Evolutionary conservation across 2,329 filamentous ascomycete species (phyloP).

Genomic region (Lachnellula subtilissima): DNA sequence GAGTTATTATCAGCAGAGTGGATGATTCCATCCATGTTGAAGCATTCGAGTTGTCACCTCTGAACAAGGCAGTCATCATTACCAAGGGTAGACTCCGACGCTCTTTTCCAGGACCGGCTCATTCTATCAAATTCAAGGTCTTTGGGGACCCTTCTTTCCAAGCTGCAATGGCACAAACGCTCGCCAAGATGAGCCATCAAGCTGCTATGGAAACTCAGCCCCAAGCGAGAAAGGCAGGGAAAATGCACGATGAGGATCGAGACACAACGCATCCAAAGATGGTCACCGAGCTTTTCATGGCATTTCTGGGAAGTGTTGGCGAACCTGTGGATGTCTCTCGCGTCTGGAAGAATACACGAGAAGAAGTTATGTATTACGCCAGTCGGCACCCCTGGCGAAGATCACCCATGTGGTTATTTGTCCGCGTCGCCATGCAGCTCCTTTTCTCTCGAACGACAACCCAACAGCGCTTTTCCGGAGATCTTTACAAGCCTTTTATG

Average conservation of each 20-base stretch:
- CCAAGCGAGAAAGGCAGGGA: background rate
- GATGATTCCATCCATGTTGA: conserved; percentile 29
- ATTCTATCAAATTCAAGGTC: conserved; percentile 27
- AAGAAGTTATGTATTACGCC: conserved; percentile 46
- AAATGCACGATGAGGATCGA: conserved; percentile 35
- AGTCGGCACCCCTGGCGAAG: conserved; percentile 41
- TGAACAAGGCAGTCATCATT: conserved; percentile 34
- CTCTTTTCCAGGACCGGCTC: conserved; percentile 40
- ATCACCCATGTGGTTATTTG: conserved; percentile 50
- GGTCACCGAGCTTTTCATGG: conserved; percentile 47
- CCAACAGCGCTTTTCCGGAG: background rate
- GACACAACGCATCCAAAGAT: conserved; percentile 47
- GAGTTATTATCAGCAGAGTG: conserved; percentile 35
- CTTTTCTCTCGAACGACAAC: background rate
- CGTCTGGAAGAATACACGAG: conserved; percentile 49
- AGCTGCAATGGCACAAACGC: conserved; percentile 3
- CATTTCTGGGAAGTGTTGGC: conserved; percentile 39
- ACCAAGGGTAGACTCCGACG: conserved; percentile 38
- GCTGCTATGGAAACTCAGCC: background rate
- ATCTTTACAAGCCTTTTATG: conserved; percentile 49
- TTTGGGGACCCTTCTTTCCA: conserved; percentile 19
- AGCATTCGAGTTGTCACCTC: conserved; percentile 43
- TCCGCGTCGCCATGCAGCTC: conserved; percentile 47
- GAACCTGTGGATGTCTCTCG: conserved; percentile 16
- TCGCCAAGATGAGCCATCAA: conserved; percentile 7